A percentile compares a stretch with the other conserved stretches of the same genome.
phyloP scores from a whole-genome alignment of 2,329 filamentous ascomycete genomes.

The Ophiostoma triangulosporum region DNA sequence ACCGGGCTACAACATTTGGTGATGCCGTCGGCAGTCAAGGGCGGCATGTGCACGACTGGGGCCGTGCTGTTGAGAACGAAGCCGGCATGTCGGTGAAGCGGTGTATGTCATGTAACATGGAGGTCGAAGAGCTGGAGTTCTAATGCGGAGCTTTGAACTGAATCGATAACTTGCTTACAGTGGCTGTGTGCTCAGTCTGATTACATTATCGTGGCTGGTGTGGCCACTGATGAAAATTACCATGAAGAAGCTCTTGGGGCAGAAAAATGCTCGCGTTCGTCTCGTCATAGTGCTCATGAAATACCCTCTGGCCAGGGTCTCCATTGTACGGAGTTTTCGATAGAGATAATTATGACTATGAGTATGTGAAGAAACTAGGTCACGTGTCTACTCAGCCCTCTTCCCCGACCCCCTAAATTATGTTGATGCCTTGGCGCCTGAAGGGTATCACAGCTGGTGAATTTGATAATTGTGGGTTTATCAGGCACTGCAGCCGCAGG shows the following conservation, averaged over 20 bases:
- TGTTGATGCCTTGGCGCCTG: conserved; percentile 27
- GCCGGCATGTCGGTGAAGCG: conserved; percentile 70
- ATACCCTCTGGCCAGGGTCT: no score
- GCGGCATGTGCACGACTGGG: conserved; percentile 85
- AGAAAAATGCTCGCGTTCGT: no score
- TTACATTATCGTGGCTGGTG: no score
- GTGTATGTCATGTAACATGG: conserved; percentile 63
- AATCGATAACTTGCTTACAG: no score
- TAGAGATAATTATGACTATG: not conserved
- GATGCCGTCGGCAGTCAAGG: conserved; percentile 55
- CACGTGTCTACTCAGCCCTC: conserved; percentile 3
- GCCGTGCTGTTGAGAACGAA: conserved; percentile 51
- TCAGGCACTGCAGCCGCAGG: not conserved
- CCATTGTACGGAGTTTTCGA: no score
- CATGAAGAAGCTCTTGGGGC: no score
- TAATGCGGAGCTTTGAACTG: no score
- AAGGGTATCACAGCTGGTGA: conserved; percentile 5
- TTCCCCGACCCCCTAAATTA: not conserved
- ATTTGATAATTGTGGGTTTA: conserved; percentile 17
- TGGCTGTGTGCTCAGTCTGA: no score
- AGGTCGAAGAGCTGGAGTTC: conserved; percentile 63
- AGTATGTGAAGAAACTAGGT: not conserved
- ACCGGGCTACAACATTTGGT: conserved; percentile 51
- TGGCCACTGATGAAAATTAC: no score
- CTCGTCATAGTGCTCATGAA: no score